Evolutionary conservation across 108 stramenopile species (phyloP), one percentile per base, ranked within the genome.

Genomic region (Cyclotella distinguenda): DNA sequence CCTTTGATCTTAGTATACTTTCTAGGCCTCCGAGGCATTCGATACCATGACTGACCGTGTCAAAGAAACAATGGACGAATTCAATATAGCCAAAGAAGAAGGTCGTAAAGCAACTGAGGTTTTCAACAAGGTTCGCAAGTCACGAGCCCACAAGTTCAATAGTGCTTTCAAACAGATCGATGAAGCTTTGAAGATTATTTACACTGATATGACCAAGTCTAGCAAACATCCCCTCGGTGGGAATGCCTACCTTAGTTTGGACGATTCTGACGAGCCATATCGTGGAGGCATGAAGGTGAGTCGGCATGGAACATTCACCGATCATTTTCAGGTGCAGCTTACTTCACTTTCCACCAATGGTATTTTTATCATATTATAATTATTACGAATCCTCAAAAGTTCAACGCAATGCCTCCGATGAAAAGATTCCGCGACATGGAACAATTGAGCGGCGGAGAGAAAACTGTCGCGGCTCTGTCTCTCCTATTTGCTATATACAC

Each of bases 371-470:
- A n/a, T n/a, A n/a, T n/a, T n/a, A n/a, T n/a, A n/a, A n/a, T n/a
- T n/a, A n/a, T n/a, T n/a, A n/a, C n/a, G n/a, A n/a, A n/a, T n/a
- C n/a, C n/a, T n/a, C n/a, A n/a, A n/a, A n/a, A n/a, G 70, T 99
- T 96, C 93, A 97, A 96, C 67, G 99, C 97, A 9, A 98, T 97
- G 97, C 98, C 98, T 53, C 98, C 99, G 9, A 96, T 93, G 90
- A 99, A 99, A 68, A 83, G 97, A 28, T 98, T 96, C 79, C 85
- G 98, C 36, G 98, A 99, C 56, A 98, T 99, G 96, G 96, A 98
- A 38, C 97, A 99, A 74, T 86, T 99, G 18, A 96, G 95, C 57
- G 99, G 99, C n/a, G 99, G 99, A 16, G 99, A 99, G 81, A 97
- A 97, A 77, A 99, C 99, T 23, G 93, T 99, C 0, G 99, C 99